A percentile compares a stretch with the other conserved stretches of the same genome.
Conservation (phyloP, 2,329 filamentous ascomycete genomes). For the Trichophyton mentagrophytes region DNA sequence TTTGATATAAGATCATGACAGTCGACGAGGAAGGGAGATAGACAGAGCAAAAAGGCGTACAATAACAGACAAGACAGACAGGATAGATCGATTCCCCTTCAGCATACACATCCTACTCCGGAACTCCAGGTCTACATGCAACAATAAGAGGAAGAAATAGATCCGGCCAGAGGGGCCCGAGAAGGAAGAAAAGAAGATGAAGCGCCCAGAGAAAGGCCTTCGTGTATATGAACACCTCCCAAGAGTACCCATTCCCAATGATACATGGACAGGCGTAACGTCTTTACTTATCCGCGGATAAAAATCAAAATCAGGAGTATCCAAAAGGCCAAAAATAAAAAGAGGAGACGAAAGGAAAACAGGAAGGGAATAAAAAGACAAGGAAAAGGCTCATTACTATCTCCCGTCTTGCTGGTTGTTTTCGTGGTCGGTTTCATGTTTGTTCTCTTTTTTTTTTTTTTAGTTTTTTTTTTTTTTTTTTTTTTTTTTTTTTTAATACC, state of each 20-base stretch:
- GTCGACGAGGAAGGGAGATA: neutral
- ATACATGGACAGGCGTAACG: neutral
- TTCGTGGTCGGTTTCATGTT: conserved; percentile 10
- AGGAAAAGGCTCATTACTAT: neutral
- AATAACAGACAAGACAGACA: neutral
- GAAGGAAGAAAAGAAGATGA: neutral
- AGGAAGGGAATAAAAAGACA: neutral
- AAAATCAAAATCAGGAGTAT: neutral
- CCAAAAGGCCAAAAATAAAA: neutral
- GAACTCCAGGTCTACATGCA: conserved; percentile 4
- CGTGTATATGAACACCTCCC: conserved; percentile 4
- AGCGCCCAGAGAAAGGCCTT: neutral
- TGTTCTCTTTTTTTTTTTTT: neutral
- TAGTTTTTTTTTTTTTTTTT: neutral
- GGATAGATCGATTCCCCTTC: neutral
- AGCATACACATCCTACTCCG: conserved; percentile 3
- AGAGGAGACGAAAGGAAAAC: conserved; percentile 1
- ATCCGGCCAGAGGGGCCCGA: neutral
- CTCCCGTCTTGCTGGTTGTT: neutral
- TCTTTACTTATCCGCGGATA: neutral
- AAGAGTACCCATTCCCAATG: neutral
- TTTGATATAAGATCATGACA: neutral
- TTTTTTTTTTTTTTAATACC: neutral
- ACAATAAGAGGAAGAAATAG: neutral
- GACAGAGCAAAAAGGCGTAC: neutral